Percentiles rank a stretch among this genome's conserved stretches.
These are phyloP conservation scores for Pezicula carpinea DNA, from an alignment of 2,329 filamentous ascomycete species.

Conservation along the genomic window DNA sequence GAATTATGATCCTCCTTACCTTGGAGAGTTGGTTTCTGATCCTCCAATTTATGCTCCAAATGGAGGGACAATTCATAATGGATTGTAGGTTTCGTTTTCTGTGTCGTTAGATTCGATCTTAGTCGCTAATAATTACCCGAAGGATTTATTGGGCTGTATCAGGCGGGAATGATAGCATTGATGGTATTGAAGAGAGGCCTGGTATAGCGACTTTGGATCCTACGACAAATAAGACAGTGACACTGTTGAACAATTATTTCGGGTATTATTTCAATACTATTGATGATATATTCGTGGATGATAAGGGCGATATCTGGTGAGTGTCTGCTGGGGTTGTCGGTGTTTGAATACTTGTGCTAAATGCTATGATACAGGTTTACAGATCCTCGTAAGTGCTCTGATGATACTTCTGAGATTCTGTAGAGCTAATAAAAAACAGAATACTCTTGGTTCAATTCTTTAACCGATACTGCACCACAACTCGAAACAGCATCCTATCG, in stretches of 20 bases:
- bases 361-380: conserved; percentile 23
- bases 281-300: conserved; percentile 33
- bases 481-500: conserved; percentile 35
- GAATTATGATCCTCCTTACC: conserved; percentile 35
- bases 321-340: not conserved
- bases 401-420: not conserved
- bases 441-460: conserved; percentile 32
- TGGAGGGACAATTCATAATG: conserved; percentile 35
- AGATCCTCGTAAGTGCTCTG: conserved; percentile 20
- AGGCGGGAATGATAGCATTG: conserved; percentile 32
- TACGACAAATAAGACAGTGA: conserved; percentile 19
- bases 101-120: not conserved
- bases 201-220: conserved; percentile 26
- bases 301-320: conserved; percentile 30
- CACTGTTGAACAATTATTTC: conserved; percentile 29
- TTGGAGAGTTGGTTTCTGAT: conserved; percentile 34
- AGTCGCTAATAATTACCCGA: not conserved
- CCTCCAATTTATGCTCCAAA: conserved; percentile 40
- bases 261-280: conserved; percentile 33
- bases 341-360: not conserved
- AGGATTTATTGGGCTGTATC: conserved; percentile 33
- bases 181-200: conserved; percentile 33
- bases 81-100: conserved; percentile 14
- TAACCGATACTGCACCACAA: conserved; percentile 31
- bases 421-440: conserved; percentile 7